Percentiles rank a stretch among this genome's conserved stretches.
Conservation (phyloP, 495 filamentous ascomycete genomes). For the Chaetomium tenue region DNA sequence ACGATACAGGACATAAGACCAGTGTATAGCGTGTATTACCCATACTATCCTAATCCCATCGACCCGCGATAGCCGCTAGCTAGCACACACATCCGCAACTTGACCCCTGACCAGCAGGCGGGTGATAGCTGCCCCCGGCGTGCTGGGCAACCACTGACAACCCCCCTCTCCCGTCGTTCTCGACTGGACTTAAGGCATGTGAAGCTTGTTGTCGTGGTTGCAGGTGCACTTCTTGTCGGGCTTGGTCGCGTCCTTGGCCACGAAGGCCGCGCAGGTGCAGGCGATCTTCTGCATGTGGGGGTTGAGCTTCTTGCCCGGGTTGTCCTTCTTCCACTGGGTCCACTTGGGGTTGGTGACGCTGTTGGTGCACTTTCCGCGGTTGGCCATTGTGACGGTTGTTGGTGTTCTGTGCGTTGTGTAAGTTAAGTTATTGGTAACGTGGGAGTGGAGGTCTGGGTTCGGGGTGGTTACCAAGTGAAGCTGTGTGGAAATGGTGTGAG, state of each 20-base stretch:
- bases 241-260: background rate
- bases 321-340: background rate
- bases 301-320: background rate
- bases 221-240: background rate
- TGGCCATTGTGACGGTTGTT: background rate
- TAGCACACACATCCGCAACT: no score
- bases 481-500: no score
- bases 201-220: background rate
- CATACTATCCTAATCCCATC: no score
- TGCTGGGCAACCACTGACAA: no score
- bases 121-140: no score
- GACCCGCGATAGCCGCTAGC: no score
- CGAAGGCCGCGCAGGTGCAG: background rate
- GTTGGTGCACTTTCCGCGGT: background rate
- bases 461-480: no score
- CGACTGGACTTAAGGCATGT: no score
- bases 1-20: no score
- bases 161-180: no score
- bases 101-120: no score
- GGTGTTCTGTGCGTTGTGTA: background rate
- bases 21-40: no score
- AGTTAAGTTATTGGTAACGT: background rate
- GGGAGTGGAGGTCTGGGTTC: background rate
- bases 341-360: background rate
- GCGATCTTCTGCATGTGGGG: background rate